phyloP scores from a whole-genome alignment of 2,329 filamentous ascomycete species.

The Cladophialophora carrionii region DNA sequence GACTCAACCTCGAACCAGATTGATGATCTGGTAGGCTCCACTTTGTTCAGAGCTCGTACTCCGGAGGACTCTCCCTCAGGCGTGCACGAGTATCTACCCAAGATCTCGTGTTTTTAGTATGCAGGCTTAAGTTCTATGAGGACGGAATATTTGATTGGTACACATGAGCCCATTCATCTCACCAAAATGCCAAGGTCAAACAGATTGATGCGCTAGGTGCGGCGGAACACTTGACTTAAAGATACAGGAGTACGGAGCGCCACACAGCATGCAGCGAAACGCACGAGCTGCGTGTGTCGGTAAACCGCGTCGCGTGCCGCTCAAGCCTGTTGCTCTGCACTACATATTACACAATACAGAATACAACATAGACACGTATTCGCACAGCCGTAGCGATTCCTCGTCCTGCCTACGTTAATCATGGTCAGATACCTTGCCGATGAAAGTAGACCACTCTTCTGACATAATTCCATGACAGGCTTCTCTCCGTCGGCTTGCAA shows the following conservation, averaged over 20 bases:
- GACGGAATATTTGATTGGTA: too few relatives aligned
- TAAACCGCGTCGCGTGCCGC: not conserved
- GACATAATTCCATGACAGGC: constrained; percentile 19
- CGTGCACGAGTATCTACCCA: too few relatives aligned
- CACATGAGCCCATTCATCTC: too few relatives aligned
- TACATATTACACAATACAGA: not conserved
- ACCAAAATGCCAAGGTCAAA: too few relatives aligned
- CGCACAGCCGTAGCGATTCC: not conserved
- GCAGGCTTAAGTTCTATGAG: too few relatives aligned
- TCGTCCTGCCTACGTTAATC: not conserved
- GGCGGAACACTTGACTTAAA: not conserved
- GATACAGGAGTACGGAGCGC: not conserved
- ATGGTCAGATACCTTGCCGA: constrained; percentile 1
- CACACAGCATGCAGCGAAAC: not conserved
- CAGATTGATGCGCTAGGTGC: too few relatives aligned
- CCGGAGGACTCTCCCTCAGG: too few relatives aligned
- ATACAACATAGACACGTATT: not conserved
- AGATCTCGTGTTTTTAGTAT: too few relatives aligned
- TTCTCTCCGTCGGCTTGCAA: constrained; percentile 61
- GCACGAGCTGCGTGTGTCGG: too few relatives aligned
- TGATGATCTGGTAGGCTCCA: too few relatives aligned
- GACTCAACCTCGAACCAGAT: too few relatives aligned
- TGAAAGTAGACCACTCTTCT: not conserved
- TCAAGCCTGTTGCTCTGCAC: not conserved
- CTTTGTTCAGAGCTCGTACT: too few relatives aligned